Evolutionary conservation across 108 stramenopile genomes (phyloP), one percentile per base, ranked within the genome.

Genomic region (Stephanodiscus minutulus): DNA sequence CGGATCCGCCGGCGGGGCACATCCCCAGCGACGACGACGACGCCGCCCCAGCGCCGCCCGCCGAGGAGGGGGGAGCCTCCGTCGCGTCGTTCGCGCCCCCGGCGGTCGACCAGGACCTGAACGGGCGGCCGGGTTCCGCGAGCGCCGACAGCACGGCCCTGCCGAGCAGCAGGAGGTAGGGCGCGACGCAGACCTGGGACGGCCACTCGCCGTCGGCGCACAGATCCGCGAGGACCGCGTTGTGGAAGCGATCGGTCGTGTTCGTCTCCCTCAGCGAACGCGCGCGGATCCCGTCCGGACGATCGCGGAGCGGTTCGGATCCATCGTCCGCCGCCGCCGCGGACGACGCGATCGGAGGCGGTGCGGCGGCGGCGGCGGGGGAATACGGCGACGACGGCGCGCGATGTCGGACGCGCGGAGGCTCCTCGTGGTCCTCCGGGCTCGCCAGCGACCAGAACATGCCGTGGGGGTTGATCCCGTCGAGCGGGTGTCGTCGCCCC

Each of bases 191-290:
- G 24, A 91, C 84, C 55, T 83, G 88, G 62, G 81, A 89, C 0
- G 92, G 92, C 88, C 85, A 91, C 68, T 86, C 83, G 21, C 92
- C 92, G 25, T 91, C 89, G 20, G 80, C 70, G 5, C 85, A 65
- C 48, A 91, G 64, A 61, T 90, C 93, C 8, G 90, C 61, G 15
- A 91, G 58, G 43, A 93, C 79, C 17, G 83, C 46, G 57, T 93
- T 93, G 41, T 91, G 89, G 70, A 87, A 93, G 15, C 29, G 44
- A 7, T 77, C 49, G 24, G 35, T 77, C 13, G 76, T 64, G 22
- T 46, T 70, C 8, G 54, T 53, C 44, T 70, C 69, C 44, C 60
- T 64, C 6, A 77, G 20, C 5, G 64, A 64, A 27, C 60, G 50
- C 7, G 65, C 52, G 2, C 53, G 39, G n/a, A 41, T 41, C 39